A percentile compares a stretch with the other conserved stretches of the same genome.
Conservation (phyloP, 2,329 filamentous ascomycete species). For the Colletotrichum costaricense region DNA sequence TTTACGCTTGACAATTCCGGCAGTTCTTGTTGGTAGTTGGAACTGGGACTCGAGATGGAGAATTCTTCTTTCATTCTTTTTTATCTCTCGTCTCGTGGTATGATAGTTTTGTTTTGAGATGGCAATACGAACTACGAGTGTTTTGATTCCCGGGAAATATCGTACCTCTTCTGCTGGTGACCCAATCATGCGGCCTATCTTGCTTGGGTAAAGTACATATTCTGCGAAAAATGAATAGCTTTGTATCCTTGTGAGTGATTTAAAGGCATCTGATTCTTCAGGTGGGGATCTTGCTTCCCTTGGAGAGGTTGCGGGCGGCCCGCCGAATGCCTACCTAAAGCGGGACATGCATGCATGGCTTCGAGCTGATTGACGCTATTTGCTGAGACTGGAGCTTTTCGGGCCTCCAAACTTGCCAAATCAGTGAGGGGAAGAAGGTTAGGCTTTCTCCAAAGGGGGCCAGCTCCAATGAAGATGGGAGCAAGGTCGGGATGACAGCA, state of each 20-base stretch:
- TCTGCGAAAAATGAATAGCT: background rate
- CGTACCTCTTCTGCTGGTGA: background rate
- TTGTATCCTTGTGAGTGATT: background rate
- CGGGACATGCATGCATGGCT: too few relatives aligned
- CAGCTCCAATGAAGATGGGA: background rate
- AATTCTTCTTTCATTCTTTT: background rate
- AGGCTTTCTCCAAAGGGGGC: too few relatives aligned
- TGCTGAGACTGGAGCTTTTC: too few relatives aligned
- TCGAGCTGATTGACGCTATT: too few relatives aligned
- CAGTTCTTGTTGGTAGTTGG: too few relatives aligned
- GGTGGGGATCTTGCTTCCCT: background rate
- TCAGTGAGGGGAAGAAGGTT: background rate
- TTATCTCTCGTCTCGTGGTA: constrained; percentile 5
- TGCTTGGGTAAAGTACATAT: background rate
- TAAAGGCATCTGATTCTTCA: background rate
- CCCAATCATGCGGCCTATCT: background rate
- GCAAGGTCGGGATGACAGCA: background rate
- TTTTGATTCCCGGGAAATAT: constrained; percentile 17
- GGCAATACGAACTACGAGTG: constrained; percentile 13
- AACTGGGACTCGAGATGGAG: background rate
- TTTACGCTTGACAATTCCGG: too few relatives aligned
- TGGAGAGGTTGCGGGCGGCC: background rate
- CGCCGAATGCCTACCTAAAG: background rate
- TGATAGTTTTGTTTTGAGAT: constrained; percentile 23
- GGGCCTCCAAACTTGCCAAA: background rate